Base-by-base conservation (phyloP, 2,329 filamentous ascomycete genomes). In the Arthrobotrys megalospora region DNA sequence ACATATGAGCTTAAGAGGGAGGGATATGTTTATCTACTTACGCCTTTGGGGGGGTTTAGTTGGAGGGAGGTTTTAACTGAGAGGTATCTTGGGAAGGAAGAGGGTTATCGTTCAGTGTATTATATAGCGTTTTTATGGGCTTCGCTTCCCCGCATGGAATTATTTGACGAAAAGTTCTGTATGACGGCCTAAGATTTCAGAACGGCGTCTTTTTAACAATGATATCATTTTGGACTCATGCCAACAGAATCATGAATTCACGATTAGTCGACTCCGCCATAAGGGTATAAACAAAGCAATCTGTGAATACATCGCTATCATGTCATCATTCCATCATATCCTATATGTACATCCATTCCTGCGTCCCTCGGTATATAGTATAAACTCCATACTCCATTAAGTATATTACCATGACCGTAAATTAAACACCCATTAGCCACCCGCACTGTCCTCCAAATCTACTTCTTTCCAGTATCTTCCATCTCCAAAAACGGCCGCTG, bases 401-500 rank as follows among this genome's bases (percentile, higher is more conserved):
- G 36, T 38, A 53, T 53, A 53, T 8, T 45, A 45, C 41, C 41
- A 3, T 45, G 11, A 5, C 28, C 14, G 34, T 52, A 10, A 34
- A 38, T 38, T 38, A 38, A 10, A n/a, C n/a, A n/a, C n/a, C n/a
- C n/a, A n/a, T n/a, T n/a, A n/a, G n/a, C n/a, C n/a, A n/a, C n/a
- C n/a, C n/a, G n/a, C 36, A 8, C 36, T 28, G n/a, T 53, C 5
- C 11, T 21, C 6, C 4, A 32, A 4, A 14, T 11, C 16, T 41
- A 68, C 53, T 62, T 45, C 64, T 63, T 68, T 12, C 21, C 36
- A 0, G 63, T 63, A 55, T 76, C 71, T 45, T 65, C 71, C 19
- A 67, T 28, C 47, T 69, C 53, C 16, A 77, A 66, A 43, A 77
- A 77, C 41, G 72, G 72, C 43, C 19, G 64, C 10, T 38, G 65